Percentiles rank a stretch among this genome's conserved stretches.
These are phyloP conservation scores for Uronychia binucleata DNA, from an alignment of 73 alveolate species.

Conservation along the genomic window DNA sequence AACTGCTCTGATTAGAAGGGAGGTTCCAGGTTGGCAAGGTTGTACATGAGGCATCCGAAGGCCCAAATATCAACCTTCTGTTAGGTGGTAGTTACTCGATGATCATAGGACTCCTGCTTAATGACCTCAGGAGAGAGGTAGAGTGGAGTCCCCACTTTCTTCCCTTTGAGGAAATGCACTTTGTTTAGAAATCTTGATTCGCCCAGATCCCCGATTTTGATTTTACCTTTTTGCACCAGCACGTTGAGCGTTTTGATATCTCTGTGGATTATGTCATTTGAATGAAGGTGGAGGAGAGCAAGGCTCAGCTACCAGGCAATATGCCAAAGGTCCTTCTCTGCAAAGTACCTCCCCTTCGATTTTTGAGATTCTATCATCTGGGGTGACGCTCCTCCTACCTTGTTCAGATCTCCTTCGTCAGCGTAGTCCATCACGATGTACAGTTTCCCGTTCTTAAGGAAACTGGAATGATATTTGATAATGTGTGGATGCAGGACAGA, in stretches of 20 bases:
- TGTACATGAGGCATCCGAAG: constrained; percentile 16
- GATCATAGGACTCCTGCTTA: background rate
- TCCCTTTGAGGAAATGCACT: constrained; percentile 26
- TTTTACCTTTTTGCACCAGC: constrained; percentile 22
- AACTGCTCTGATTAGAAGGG: constrained; percentile 9
- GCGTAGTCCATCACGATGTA: constrained; percentile 64
- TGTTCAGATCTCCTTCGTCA: constrained; percentile 51
- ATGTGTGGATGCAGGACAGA: constrained; percentile 76
- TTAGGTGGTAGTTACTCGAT: constrained; percentile 1
- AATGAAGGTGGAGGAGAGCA: constrained; percentile 48
- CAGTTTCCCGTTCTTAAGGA: constrained; percentile 67
- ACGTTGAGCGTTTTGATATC: constrained; percentile 49
- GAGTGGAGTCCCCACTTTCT: constrained; percentile 55
- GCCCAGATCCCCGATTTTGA: constrained; percentile 60
- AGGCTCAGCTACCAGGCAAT: constrained; percentile 17
- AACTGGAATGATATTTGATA: constrained; percentile 65
- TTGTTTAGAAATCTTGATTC: constrained; percentile 38
- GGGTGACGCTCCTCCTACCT: background rate
- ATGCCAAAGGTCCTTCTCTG: constrained; percentile 29
- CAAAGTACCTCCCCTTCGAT: background rate
- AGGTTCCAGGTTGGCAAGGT: constrained; percentile 18
- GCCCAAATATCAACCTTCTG: constrained; percentile 34
- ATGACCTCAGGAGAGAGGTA: constrained; percentile 46
- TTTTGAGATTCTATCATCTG: constrained; percentile 2
- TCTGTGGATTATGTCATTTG: constrained; percentile 37